phyloP scores from a whole-genome alignment of 768 basidiomycete species.

The Mycena rebaudengoi region DNA sequence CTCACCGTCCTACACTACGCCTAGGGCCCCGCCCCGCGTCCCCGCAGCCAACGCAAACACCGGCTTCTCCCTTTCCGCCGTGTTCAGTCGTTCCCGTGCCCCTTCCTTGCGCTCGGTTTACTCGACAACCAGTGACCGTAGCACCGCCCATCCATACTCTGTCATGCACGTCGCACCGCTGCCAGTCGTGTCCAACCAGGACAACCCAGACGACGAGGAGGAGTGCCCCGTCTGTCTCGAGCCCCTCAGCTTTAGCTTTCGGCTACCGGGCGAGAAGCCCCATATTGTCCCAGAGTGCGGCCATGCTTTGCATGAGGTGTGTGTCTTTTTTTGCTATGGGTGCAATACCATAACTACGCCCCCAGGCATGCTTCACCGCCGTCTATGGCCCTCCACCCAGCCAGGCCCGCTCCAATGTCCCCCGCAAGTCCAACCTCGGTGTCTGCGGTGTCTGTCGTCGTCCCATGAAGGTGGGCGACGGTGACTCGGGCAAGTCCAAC shows the following conservation, averaged over 20 bases:
- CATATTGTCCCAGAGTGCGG: slow-evolving; percentile 98
- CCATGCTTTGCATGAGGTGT: slow-evolving; percentile 94
- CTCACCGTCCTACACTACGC: slow-evolving; percentile 53
- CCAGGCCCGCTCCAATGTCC: slow-evolving; percentile 59
- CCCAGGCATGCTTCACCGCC: slow-evolving; percentile 92
- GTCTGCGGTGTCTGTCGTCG: slow-evolving; percentile 97
- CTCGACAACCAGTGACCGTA: slow-evolving; percentile 52
- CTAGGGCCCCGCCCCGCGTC: slow-evolving; percentile 41
- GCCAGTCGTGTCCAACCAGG: slow-evolving; percentile 76
- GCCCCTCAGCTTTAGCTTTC: slow-evolving; percentile 90
- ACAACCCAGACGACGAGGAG: slow-evolving; percentile 77
- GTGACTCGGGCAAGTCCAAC: slow-evolving; percentile 86
- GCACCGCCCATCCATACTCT: slow-evolving; percentile 61
- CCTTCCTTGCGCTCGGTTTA: slow-evolving; percentile 61
- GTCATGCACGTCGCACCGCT: slow-evolving; percentile 70
- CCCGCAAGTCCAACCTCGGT: slow-evolving; percentile 83
- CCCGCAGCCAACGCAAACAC: too few species aligned
- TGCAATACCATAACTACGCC: slow-evolving; percentile 13
- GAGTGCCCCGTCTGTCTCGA: slow-evolving; percentile 98
- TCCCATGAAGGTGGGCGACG: slow-evolving; percentile 95
- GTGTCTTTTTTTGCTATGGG: slow-evolving; percentile 27
- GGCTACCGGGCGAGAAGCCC: slow-evolving; percentile 95
- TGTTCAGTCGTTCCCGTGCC: slow-evolving; percentile 53
- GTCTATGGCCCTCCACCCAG: slow-evolving; percentile 91
- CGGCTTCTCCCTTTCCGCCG: slow-evolving; percentile 59